Base-by-base conservation (phyloP, 164 flowering plant species). In the Echeveria elegans region DNA sequence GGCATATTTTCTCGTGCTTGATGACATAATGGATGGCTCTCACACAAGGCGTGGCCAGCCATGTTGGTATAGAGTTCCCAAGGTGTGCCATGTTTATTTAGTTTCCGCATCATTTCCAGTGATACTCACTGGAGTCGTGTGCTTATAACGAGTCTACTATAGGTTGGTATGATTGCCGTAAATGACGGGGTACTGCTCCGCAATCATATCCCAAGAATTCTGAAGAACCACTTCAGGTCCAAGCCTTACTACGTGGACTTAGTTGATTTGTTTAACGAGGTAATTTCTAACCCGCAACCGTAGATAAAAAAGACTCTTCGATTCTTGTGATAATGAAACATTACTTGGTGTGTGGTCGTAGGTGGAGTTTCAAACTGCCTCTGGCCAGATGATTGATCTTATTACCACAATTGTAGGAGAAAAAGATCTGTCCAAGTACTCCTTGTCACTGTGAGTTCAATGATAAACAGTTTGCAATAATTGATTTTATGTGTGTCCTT, bases 321-420 rank as follows among this genome's bases (percentile, higher is more conserved):
- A 43, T 2, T 16, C 21, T n/a, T 26, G 12, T 40, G n/a, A 16
- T 48, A 30, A 3, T 69, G 36, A 6, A 5, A 36, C 36, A 2
- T 5, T n/a, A 36, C 32, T 7, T 72, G 14, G 62, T 24, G 52
- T 73, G 66, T 43, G 68, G 45, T 56, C n/a, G 23, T 76, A 93
- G 98, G 94, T 93, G 61, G 98, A 94, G 77, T 93, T 89, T 70
- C 98, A 91, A 71, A 91, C 98, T 56, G 85, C 97, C 53, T 85
- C 80, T 6, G 98, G 98, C 63, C 97, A 94, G 79, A 91, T 91
- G 98, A 82, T 94, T 67, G 98, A 94, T 86, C 77, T 91, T 76
- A 94, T 91, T 53, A 91, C 98, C 16, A 89, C 98, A 0, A 73
- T 85, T 66, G 95, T 85, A 74, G 98, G 98, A 74, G 88, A 85